Conservation (phyloP, 371 early-diverging fungal genomes). For the Mucor irregularis region DNA sequence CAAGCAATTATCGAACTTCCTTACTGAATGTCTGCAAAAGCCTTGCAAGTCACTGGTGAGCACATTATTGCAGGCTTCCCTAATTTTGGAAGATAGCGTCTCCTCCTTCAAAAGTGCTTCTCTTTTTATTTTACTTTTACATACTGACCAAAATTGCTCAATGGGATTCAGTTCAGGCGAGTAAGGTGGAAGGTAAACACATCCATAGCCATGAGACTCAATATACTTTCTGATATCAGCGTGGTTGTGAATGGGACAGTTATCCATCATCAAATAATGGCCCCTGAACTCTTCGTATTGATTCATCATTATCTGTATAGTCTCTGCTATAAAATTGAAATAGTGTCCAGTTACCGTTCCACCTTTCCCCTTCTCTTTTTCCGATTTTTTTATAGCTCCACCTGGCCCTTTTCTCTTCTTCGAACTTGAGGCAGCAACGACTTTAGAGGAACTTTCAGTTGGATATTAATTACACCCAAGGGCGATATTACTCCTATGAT, state of each 20-base stretch:
- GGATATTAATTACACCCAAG: conserved; percentile 7
- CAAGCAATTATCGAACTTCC: conserved; percentile 4
- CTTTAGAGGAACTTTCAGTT: conserved; percentile 7
- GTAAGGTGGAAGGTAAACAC: conserved; percentile 24
- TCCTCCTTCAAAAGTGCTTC: conserved; percentile 10
- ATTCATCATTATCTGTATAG: conserved; percentile 1
- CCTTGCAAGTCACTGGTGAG: conserved; percentile 8
- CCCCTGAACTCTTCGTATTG: conserved; percentile 1
- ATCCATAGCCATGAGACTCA: conserved; percentile 15
- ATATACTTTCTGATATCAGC: conserved; percentile 16
- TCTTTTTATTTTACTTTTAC: conserved; percentile 11
- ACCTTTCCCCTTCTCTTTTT: conserved; percentile 6
- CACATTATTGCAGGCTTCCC: conserved; percentile 8
- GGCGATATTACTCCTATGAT: conserved; percentile 9
- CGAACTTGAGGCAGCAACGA: neutral
- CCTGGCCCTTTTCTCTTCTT: conserved; percentile 17
- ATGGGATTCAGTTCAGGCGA: conserved; percentile 20
- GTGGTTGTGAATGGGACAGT: conserved; percentile 12
- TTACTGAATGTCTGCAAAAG: conserved; percentile 10
- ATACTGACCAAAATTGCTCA: conserved; percentile 16
- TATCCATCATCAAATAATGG: conserved; percentile 8
- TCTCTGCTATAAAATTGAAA: neutral
- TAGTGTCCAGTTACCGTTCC: conserved; percentile 11
- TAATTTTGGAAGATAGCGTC: conserved; percentile 4
- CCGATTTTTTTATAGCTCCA: neutral